Evolutionary conservation across 2,329 filamentous ascomycete genomes (phyloP), one percentile per base, ranked within the genome.

Genomic region (Penicillium carneum): DNA sequence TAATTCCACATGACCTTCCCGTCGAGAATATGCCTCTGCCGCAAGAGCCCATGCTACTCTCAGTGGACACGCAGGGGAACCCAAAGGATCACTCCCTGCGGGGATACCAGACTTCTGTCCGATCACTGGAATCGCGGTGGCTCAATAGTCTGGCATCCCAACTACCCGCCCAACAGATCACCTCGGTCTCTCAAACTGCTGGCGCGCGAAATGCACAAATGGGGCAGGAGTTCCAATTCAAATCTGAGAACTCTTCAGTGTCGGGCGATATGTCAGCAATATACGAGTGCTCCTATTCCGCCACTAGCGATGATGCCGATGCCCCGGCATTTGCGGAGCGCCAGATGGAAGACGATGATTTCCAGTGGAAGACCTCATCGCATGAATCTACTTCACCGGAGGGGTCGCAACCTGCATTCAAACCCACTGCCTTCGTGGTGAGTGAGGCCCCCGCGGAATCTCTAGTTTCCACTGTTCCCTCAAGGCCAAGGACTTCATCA

Each of bases 231-330:
- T 72, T 74, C 41, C 73, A 76, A 31, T 74, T 71, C 56, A 73
- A 73, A 59, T 77, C 76, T 0, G 75, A 77, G 49, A 77, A 68
- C 57, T 76, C 76, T 26, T 78, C 76, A 0, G 71, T 75, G n/a
- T 72, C 75, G 4, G 76, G 73, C 16, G 76, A 78, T 52, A 12
- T 75, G 18, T 63, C 75, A n/a, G 70, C 68, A 14, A 59, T 73
- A 23, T 74, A 75, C 43, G 75, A 78, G 33, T 72, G 66, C 59
- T 69, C 75, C 20, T 77, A 72, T 59, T 74, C 76, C 6, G 65
- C 70, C 7, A 71, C 72, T 6, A 73, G 68, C 38, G 76, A 74
- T 23, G 72, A 77, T 9, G 51, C 69, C 26, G 72, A 77, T 9
- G 51, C 69, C 9, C 63, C 71, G 18, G 63, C 65, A 8, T 73